Evolutionary conservation across 129 eudicot species (phyloP).

Genomic region (Glebionis coronaria): DNA sequence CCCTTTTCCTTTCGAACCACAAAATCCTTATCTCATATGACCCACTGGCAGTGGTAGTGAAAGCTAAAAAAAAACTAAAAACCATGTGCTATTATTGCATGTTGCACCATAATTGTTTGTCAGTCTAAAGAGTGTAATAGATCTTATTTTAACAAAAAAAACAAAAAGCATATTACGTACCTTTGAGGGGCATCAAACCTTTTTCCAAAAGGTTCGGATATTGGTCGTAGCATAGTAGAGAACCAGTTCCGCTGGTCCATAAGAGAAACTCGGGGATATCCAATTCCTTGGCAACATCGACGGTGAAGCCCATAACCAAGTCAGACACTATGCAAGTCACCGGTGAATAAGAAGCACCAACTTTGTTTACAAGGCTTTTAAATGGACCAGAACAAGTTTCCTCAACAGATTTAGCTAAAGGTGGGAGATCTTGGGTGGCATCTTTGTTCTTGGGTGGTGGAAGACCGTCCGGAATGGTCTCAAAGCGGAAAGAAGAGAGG

Average conservation of each 20-base stretch:
- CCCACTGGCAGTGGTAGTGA: background rate
- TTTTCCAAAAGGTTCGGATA: constrained; percentile 25
- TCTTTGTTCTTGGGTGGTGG: constrained; percentile 27
- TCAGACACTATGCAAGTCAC: constrained; percentile 36
- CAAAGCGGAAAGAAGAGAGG: constrained; percentile 39
- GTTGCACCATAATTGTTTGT: no score
- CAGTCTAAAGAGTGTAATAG: no score
- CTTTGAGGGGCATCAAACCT: constrained; percentile 42
- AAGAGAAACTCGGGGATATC: constrained; percentile 25
- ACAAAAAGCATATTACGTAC: constrained; percentile 2
- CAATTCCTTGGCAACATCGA: constrained; percentile 22
- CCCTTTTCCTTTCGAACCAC: no score
- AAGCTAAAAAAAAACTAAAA: background rate
- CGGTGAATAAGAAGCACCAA: constrained; percentile 23
- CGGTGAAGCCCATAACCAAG: constrained; percentile 30
- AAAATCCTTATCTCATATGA: background rate
- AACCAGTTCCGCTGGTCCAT: constrained; percentile 40
- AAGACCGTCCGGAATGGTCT: constrained; percentile 46
- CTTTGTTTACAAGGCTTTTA: constrained; percentile 23
- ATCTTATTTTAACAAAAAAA: background rate
- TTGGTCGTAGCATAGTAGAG: constrained; percentile 32
- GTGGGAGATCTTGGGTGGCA: constrained; percentile 31
- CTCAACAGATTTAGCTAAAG: constrained; percentile 21
- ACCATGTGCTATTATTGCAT: background rate
- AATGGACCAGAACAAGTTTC: constrained; percentile 26